Conservation (phyloP, 768 basidiomycete genomes). For the Tulasnella sp. region DNA sequence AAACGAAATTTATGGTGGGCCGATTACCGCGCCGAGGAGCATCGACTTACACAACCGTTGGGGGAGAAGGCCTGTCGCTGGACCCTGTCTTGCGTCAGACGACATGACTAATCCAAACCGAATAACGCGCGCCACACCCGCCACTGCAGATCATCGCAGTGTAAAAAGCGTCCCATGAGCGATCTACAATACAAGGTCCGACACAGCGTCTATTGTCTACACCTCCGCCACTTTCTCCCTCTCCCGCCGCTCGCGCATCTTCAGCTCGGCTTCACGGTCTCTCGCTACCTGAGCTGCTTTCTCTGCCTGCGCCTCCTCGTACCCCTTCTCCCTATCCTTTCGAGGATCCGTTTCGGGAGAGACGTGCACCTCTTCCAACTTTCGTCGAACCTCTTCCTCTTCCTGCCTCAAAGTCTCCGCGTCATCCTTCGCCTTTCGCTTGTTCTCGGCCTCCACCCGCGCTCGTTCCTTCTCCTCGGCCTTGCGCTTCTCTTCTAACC, state of each 20-base stretch:
- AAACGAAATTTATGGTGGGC: constrained; percentile 1
- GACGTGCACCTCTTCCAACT: constrained; percentile 31
- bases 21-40: background rate
- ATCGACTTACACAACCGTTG: background rate
- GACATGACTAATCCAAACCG: background rate
- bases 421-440: background rate
- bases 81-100: background rate
- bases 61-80: background rate
- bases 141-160: too few species aligned
- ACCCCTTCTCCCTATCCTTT: constrained; percentile 30
- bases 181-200: too few species aligned
- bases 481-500: background rate
- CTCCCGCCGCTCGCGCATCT: background rate
- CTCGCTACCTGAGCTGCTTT: constrained; percentile 29
- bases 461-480: background rate
- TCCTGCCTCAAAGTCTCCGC: background rate
- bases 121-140: background rate
- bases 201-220: background rate
- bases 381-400: constrained; percentile 25
- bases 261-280: constrained; percentile 33
- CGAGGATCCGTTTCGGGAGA: background rate
- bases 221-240: background rate
- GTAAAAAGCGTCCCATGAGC: too few species aligned
- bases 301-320: constrained; percentile 33
- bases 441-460: background rate